These are phyloP conservation scores for Fusarium fracticaudum DNA, from an alignment of 2,329 filamentous ascomycete genomes.

Conservation along the genomic window DNA sequence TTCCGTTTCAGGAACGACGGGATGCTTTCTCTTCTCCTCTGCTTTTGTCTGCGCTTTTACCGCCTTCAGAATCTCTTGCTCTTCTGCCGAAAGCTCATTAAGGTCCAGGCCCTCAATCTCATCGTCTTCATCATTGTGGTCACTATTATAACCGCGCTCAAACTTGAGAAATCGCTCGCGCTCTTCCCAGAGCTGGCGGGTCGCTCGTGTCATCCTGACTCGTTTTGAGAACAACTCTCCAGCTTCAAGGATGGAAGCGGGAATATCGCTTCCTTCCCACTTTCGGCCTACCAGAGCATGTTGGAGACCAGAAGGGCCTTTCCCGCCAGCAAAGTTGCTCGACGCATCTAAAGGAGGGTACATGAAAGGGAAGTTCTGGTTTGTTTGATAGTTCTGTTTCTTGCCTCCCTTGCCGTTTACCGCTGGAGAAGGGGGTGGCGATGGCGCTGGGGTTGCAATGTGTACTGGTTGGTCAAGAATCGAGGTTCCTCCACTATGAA, in stretches of 20 bases:
- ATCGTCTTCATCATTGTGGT: constrained; percentile 54
- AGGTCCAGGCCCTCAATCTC: constrained; percentile 61
- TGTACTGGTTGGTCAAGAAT: constrained; percentile 97
- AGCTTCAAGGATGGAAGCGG: constrained; percentile 93
- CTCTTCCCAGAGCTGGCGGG: constrained; percentile 94
- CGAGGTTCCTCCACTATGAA: constrained; percentile 71
- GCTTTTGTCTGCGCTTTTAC: constrained; percentile 49
- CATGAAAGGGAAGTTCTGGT: constrained; percentile 97
- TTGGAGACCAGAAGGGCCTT: constrained; percentile 83
- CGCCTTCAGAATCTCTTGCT: constrained; percentile 53
- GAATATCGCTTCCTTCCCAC: constrained; percentile 95
- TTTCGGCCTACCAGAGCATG: constrained; percentile 81
- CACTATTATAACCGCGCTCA: constrained; percentile 84
- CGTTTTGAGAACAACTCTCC: constrained; percentile 90
- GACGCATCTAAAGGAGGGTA: constrained; percentile 91
- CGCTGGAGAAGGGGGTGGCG: constrained; percentile 88
- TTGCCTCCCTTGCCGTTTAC: constrained; percentile 93
- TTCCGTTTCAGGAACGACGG: constrained; percentile 38
- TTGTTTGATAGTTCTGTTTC: constrained; percentile 99
- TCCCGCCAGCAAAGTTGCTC: constrained; percentile 91
- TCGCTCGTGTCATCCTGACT: constrained; percentile 90
- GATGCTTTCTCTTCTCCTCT: constrained; percentile 38
- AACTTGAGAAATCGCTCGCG: constrained; percentile 91
- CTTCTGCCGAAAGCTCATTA: constrained; percentile 54
- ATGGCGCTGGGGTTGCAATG: constrained; percentile 97